Conservation (phyloP, 371 early-diverging fungal genomes). For the Lichtheimia corymbifera region DNA sequence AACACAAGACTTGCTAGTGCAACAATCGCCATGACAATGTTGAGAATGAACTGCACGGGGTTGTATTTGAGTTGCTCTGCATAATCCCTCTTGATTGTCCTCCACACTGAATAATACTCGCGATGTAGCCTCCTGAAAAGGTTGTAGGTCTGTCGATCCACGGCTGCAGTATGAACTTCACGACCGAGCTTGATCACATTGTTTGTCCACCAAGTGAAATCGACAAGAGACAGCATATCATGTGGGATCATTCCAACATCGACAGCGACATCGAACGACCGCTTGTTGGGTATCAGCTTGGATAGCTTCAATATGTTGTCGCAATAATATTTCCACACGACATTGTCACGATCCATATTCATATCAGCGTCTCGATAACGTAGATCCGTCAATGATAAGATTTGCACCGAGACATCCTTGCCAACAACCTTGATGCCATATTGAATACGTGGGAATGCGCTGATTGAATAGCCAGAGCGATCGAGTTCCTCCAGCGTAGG, state of each 20-base stretch:
- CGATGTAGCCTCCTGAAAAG: constrained; percentile 4
- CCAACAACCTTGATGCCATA: constrained; percentile 12
- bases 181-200: constrained; percentile 15
- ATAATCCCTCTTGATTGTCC: constrained; percentile 7
- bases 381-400: constrained; percentile 10
- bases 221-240: constrained; percentile 10
- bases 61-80: constrained; percentile 16
- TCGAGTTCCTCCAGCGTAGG: constrained; percentile 15
- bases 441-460: constrained; percentile 10
- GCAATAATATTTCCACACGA: constrained; percentile 6
- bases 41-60: constrained; percentile 13
- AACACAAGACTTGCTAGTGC: constrained; percentile 8
- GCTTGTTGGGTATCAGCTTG: constrained; percentile 14
- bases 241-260: constrained; percentile 19
- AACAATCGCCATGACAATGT: constrained; percentile 5
- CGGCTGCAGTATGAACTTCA: neutral
- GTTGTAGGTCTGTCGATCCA: constrained; percentile 11
- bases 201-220: constrained; percentile 17
- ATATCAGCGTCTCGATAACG: constrained; percentile 9
- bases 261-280: constrained; percentile 14
- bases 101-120: constrained; percentile 8
- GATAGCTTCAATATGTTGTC: constrained; percentile 15
- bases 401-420: constrained; percentile 13
- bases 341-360: neutral
- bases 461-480: constrained; percentile 11